Conservation (phyloP, 129 eudicot genomes). For the Oenanthe sinensis region DNA sequence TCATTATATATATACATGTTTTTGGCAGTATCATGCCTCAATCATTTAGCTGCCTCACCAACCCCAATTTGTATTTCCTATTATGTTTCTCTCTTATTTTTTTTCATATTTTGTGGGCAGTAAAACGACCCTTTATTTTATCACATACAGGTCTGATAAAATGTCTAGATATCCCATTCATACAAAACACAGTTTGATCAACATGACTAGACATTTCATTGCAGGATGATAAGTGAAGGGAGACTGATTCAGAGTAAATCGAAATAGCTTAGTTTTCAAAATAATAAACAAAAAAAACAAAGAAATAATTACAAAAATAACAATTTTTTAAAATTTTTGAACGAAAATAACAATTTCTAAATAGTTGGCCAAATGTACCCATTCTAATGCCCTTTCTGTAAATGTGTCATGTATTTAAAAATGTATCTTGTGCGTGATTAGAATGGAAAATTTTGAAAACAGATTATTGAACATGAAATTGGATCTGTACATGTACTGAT, state of each 20-base stretch:
- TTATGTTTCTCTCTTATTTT: not conserved
- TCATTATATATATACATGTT: not conserved
- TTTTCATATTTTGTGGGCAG: not conserved
- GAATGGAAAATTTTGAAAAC: too few relatives aligned
- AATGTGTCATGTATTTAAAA: too few relatives aligned
- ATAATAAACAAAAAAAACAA: not conserved
- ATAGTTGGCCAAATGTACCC: too few relatives aligned
- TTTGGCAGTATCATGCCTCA: not conserved
- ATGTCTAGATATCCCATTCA: slow-evolving; percentile 24
- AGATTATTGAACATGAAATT: too few relatives aligned
- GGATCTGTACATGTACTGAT: too few relatives aligned
- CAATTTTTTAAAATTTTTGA: too few relatives aligned
- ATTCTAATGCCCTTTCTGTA: too few relatives aligned
- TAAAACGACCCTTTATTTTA: not conserved
- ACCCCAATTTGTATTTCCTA: not conserved
- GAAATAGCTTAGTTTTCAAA: too few relatives aligned
- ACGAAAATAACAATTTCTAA: too few relatives aligned
- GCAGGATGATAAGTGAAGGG: not conserved
- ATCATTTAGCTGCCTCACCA: not conserved
- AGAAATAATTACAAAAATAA: too few relatives aligned
- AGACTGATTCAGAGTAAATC: not conserved
- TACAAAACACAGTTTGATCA: slow-evolving; percentile 20
- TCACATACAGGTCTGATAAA: not conserved
- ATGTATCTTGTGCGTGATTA: too few relatives aligned
- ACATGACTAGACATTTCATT: slow-evolving; percentile 17